These are phyloP conservation scores for Cajanus cajan DNA, from an alignment of 306 rosid genomes.

Conservation along the genomic window DNA sequence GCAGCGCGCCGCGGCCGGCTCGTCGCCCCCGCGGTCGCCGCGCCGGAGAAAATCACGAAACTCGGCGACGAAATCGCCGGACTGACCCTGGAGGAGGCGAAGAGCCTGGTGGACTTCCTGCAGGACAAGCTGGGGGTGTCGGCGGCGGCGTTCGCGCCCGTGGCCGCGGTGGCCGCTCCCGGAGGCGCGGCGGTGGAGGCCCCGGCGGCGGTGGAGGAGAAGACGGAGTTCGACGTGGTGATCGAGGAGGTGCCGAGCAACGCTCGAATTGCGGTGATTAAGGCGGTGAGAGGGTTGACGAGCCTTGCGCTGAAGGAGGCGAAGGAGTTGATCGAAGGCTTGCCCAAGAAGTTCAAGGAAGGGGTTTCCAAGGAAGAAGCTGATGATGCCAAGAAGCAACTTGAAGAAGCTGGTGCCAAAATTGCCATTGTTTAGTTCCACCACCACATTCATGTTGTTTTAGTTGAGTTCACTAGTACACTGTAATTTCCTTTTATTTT, in stretches of 20 bases:
- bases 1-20: constrained; percentile 51
- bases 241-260: constrained; percentile 88
- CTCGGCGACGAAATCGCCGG: constrained; percentile 59
- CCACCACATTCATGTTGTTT: not conserved
- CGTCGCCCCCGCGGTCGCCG: constrained; percentile 54
- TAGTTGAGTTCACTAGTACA: not conserved
- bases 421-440: constrained; percentile 50
- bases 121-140: constrained; percentile 93
- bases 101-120: constrained; percentile 75
- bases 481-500: constrained; percentile 7
- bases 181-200: constrained; percentile 34
- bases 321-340: constrained; percentile 82
- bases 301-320: constrained; percentile 91
- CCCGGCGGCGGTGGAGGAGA: constrained; percentile 54
- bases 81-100: constrained; percentile 84
- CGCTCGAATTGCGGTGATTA: constrained; percentile 78
- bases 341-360: constrained; percentile 93
- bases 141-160: constrained; percentile 84
- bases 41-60: constrained; percentile 74
- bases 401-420: constrained; percentile 94
- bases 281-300: constrained; percentile 81
- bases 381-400: constrained; percentile 90
- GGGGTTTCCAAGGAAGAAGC: constrained; percentile 83
- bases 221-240: constrained; percentile 91
- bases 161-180: constrained; percentile 47